Evolutionary conservation across 306 rosid species (phyloP).

Genomic region (Vigna radiata): DNA sequence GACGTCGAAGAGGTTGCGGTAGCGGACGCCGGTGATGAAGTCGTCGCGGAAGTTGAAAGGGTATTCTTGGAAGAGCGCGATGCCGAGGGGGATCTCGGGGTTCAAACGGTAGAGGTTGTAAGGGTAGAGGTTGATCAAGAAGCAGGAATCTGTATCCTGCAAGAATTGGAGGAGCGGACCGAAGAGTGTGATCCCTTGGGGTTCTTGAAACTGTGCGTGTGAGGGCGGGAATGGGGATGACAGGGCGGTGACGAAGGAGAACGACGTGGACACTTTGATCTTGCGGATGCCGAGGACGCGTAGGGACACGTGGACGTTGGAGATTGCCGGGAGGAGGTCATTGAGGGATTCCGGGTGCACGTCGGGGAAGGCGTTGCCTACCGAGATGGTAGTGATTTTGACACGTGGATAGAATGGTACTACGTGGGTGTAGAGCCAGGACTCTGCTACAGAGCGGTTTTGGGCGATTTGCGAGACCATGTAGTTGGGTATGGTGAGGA

Average conservation of each 20-base stretch:
- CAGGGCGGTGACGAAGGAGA: slow-evolving; percentile 65
- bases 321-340: slow-evolving; percentile 70
- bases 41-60: slow-evolving; percentile 87
- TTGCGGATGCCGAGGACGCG: slow-evolving; percentile 71
- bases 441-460: slow-evolving; percentile 70
- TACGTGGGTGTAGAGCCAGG: slow-evolving; percentile 74
- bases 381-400: slow-evolving; percentile 76
- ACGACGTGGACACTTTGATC: slow-evolving; percentile 77
- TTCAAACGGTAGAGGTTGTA: slow-evolving; percentile 72
- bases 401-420: slow-evolving; percentile 90
- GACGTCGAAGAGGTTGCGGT: slow-evolving; percentile 78
- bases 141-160: slow-evolving; percentile 74
- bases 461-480: slow-evolving; percentile 63
- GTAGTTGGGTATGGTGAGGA: slow-evolving; percentile 77
- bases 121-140: slow-evolving; percentile 83
- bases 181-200: slow-evolving; percentile 45
- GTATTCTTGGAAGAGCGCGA: slow-evolving; percentile 73
- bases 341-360: slow-evolving; percentile 47
- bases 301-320: slow-evolving; percentile 70
- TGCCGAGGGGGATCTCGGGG: slow-evolving; percentile 71
- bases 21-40: slow-evolving; percentile 72
- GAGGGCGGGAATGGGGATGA: slow-evolving; percentile 81
- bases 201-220: slow-evolving; percentile 64
- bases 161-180: slow-evolving; percentile 75
- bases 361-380: slow-evolving; percentile 71